Base-by-base conservation (phyloP, 352 stramenopile species). In the Peronospora destructor region DNA sequence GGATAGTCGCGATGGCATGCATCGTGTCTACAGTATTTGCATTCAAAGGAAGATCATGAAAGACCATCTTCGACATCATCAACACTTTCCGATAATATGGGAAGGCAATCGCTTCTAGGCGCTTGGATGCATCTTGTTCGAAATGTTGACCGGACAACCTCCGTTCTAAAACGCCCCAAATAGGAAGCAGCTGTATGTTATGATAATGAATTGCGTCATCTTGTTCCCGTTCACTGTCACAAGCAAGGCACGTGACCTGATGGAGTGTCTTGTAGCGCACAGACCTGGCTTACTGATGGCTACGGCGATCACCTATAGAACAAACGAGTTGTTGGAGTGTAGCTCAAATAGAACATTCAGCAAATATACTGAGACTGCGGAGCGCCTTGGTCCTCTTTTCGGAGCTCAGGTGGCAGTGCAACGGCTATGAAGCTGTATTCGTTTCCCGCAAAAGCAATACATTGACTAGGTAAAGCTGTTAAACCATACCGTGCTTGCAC, bases 71-170 rank as follows among this genome's bases (percentile, higher is more conserved):
- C 52, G 14, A 44, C 52, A 8, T 47, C 54, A n/a, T 49, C 39
- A 12, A 19, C 54, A 30, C 53, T 16, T 28, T 55, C 3, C 66
- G 73, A 52, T 84, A 82, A 0, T 89, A 97, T 54, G 87, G 85
- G 26, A 94, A 83, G 25, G 73, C 79, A n/a, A 81, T 87, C 4
- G 88, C 59, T 95, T 90, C 45, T 97, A 87, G 88, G 76, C 78
- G 0, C 68, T 97, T 12, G 81, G 81, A 0, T 85, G 71, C 35
- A 53, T 97, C 45, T 64, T 97, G 7, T 97, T 84, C 59, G 87
- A 97, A 63, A 81, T 97, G 52, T 55, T 97, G 29, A 97, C 78
- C 2, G 86, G 86, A 3, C 63, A 85, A 39, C 85, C 85, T 10
- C 86, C 84, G 0, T 95, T 89, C 46, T 91, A 94, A 63, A 89